phyloP scores from a whole-genome alignment of 2,329 filamentous ascomycete species.

The Colletotrichum caudatum region DNA sequence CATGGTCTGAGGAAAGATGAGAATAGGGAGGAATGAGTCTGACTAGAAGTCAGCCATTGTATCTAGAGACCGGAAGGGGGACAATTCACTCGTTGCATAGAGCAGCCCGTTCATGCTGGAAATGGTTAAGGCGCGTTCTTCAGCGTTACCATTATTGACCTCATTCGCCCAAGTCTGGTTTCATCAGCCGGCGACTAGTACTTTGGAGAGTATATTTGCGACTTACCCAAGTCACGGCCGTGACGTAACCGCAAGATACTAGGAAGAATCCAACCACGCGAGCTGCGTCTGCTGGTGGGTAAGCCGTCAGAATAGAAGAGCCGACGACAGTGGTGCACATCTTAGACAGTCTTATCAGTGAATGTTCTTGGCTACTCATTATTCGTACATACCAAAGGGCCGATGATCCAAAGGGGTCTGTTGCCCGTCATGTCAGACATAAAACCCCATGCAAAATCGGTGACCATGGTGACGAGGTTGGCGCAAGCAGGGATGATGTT shows the following conservation, averaged over 20 bases:
- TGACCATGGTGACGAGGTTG: conserved; percentile 33
- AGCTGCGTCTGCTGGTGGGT: conserved; percentile 9
- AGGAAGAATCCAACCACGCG: conserved; percentile 27
- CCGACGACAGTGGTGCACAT: conserved; percentile 28
- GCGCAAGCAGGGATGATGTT: conserved; percentile 34
- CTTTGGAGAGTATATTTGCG: too few relatives aligned
- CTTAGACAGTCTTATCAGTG: not conserved
- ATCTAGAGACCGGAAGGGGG: accelerated
- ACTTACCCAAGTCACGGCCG: conserved; percentile 24
- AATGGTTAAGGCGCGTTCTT: conserved; percentile 50
- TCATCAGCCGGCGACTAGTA: not conserved
- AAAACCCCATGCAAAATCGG: conserved; percentile 28
- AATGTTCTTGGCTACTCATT: too few relatives aligned
- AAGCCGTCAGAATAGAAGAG: conserved; percentile 25
- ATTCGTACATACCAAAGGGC: not conserved
- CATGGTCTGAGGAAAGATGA: conserved; percentile 51
- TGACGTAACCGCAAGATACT: conserved; percentile 24
- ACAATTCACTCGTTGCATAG: conserved; percentile 44
- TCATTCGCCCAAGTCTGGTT: conserved; percentile 50
- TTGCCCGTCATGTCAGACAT: conserved; percentile 28
- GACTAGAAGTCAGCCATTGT: conserved; percentile 6
- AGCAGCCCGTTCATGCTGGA: conserved; percentile 51
- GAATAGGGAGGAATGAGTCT: conserved; percentile 49
- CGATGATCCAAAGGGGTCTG: conserved; percentile 20
- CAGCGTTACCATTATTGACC: conserved; percentile 48